Evolutionary conservation across 306 rosid genomes (phyloP), one percentile per base, ranked within the genome.

Genomic region (Lotus japonicus): DNA sequence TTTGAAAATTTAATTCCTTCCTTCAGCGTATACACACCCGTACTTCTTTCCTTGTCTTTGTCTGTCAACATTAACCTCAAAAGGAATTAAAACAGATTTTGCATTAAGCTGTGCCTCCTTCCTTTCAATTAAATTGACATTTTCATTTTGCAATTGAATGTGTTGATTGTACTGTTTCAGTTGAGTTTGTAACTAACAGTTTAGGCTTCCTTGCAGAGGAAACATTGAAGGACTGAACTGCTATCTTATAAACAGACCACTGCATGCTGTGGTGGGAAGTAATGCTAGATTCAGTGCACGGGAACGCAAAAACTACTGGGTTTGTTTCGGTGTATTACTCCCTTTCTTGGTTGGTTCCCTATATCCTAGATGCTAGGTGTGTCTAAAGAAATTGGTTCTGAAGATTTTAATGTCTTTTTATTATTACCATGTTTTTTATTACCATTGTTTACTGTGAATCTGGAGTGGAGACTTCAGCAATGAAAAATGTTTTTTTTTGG

Each of bases 131-230:
- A n/a, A n/a, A n/a, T n/a, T n/a, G n/a, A n/a, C n/a, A n/a, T n/a
- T n/a, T n/a, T 42, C 61, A 16, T 36, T 11, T 9, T 59, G 77
- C 14, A 48, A 64, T 17, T 59, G 3, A 59, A 14, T 50, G 8
- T 18, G 35, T 64, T 35, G 53, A 36, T 69, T 58, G 10, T 70
- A 10, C 45, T 41, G 54, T 52, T 60, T 70, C 57, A 45, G 13
- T 58, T 7, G n/a, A 14, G 45, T 35, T 5, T 8, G 50, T 38
- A 9, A 33, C 57, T 72, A 66, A 73, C 79, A 19, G 33, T 68
- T 64, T 68, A 74, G 39, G 45, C 44, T 56, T 67, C 17, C 49
- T 71, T 79, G 87, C 89, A 87, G 89, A 87, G 85, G 63, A 79
- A 69, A 70, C 87, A 82, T 26, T 87, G 83, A 36, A 8, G 45